Evolutionary conservation across 305 asterid genomes (phyloP).

Genomic region (Fraxinus dipetala): DNA sequence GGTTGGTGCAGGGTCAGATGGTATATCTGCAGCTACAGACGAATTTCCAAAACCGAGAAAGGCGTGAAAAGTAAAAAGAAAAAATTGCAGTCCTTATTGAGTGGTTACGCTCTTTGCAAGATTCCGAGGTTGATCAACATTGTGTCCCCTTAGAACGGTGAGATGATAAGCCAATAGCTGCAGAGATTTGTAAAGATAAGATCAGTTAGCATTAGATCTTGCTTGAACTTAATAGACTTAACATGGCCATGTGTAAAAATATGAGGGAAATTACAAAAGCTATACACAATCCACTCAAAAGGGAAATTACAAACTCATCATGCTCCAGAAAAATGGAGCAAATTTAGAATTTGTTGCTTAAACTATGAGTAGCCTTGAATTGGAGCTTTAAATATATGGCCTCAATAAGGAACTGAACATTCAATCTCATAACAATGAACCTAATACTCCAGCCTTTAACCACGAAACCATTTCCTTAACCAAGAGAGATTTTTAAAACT

Average conservation of each 20-base stretch:
- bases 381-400: neutral
- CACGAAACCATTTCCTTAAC: neutral
- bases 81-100: conserved; percentile 40
- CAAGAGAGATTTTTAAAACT: neutral
- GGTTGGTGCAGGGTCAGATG: neutral
- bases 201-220: neutral
- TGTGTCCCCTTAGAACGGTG: conserved; percentile 82
- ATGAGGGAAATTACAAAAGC: neutral
- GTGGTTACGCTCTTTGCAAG: conserved; percentile 98
- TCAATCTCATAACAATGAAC: neutral
- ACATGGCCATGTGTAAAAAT: neutral
- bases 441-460: neutral
- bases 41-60: neutral
- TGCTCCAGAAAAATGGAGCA: neutral
- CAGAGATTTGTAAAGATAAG: conserved; percentile 19
- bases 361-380: neutral
- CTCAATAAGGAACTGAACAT: neutral
- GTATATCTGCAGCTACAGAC: neutral
- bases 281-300: neutral
- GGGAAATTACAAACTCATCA: neutral
- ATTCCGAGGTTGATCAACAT: conserved; percentile 96
- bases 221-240: neutral
- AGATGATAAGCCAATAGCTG: conserved; percentile 96
- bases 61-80: neutral
- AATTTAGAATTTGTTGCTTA: neutral